Conservation (phyloP, 345 rosid genomes). For the Aquilaria sinensis region DNA sequence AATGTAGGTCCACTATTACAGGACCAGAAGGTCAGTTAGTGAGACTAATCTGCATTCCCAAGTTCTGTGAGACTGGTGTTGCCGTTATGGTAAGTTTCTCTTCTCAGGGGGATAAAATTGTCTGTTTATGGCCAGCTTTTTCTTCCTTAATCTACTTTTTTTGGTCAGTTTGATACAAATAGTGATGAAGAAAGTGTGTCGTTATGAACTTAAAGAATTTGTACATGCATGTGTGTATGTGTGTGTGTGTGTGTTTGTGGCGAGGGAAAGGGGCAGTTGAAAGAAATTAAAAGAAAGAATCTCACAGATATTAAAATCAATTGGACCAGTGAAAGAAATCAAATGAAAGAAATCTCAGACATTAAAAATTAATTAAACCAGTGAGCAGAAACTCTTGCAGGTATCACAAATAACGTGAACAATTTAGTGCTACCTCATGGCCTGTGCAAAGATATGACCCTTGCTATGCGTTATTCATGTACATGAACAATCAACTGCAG, state of each 20-base stretch:
- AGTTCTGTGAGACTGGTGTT: conserved; percentile 65
- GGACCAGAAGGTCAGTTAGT: conserved; percentile 78
- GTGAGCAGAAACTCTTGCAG: too few relatives aligned
- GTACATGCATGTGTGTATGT: neutral
- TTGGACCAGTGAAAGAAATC: too few relatives aligned
- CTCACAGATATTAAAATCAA: too few relatives aligned
- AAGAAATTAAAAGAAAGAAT: neutral
- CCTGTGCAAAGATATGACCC: too few relatives aligned
- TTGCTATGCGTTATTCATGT: too few relatives aligned
- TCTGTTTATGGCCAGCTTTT: neutral
- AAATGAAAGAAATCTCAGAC: too few relatives aligned
- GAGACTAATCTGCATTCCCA: conserved; percentile 73
- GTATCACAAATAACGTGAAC: too few relatives aligned
- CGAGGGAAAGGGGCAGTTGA: neutral
- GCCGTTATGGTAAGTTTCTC: conserved; percentile 63
- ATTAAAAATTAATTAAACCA: too few relatives aligned
- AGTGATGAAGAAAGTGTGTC: too few relatives aligned
- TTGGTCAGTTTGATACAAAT: neutral
- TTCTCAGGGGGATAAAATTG: conserved; percentile 7
- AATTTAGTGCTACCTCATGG: too few relatives aligned
- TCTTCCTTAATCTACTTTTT: neutral
- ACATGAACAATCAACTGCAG: too few relatives aligned
- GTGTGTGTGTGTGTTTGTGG: too few relatives aligned
- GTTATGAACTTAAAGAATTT: neutral
- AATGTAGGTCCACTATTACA: conserved; percentile 23